These are phyloP conservation scores for Psidium friedrichsthalianum DNA, from an alignment of 345 rosid species.

Conservation along the genomic window DNA sequence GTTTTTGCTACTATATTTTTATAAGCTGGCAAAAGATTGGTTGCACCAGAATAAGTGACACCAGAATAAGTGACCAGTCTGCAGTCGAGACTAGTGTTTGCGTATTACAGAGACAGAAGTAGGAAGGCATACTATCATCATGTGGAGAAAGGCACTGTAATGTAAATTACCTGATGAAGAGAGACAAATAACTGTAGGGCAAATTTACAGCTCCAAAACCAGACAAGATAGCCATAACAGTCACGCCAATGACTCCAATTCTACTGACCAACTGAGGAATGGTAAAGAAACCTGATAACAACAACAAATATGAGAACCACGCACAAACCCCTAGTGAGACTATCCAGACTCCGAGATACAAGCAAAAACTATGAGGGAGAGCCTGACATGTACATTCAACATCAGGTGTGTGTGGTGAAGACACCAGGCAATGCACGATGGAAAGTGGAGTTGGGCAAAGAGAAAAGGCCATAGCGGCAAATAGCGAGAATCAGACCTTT, in stretches of 20 bases:
- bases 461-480: neutral
- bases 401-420: neutral
- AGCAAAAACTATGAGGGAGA: neutral
- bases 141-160: neutral
- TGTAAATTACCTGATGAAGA: conserved; percentile 66
- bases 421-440: neutral
- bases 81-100: neutral
- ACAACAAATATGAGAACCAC: conserved; percentile 5
- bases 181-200: conserved; percentile 95
- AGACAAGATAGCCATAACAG: conserved; percentile 92
- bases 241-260: conserved; percentile 96
- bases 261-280: conserved; percentile 94
- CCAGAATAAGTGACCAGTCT: neutral
- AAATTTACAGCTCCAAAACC: conserved; percentile 98
- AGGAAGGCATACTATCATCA: neutral
- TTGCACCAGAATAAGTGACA: neutral
- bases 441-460: neutral
- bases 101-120: neutral
- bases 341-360: neutral
- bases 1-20: neutral
- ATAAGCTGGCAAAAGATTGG: neutral
- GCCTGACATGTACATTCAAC: neutral
- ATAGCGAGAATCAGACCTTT: conserved; percentile 40
- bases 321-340: neutral
- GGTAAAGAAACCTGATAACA: conserved; percentile 72